These are phyloP conservation scores for Pichia heedii DNA, from an alignment of 805 yeast genomes.

Conservation along the genomic window DNA sequence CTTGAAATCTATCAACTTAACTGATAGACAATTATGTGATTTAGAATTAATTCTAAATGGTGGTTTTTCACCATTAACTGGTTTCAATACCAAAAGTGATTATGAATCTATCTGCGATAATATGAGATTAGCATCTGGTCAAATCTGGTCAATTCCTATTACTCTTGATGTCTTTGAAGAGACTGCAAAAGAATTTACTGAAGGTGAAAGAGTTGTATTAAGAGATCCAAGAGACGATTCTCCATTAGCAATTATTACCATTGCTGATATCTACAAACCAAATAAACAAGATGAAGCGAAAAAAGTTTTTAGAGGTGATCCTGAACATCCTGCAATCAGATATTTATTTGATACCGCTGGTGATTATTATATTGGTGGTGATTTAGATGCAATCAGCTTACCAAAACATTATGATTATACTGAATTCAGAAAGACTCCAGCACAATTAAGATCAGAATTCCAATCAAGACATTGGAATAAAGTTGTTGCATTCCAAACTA, in stretches of 20 bases:
- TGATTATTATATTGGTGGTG: conserved; percentile 83
- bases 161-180: conserved; percentile 63
- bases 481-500: conserved; percentile 94
- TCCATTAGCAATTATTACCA: conserved; percentile 72
- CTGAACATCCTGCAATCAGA: conserved; percentile 88
- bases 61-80: conserved; percentile 81
- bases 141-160: conserved; percentile 89
- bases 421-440: conserved; percentile 80
- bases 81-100: conserved; percentile 59
- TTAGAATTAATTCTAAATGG: conserved; percentile 86
- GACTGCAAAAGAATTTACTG: conserved; percentile 36
- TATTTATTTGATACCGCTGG: conserved; percentile 69
- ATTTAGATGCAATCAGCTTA: conserved; percentile 69
- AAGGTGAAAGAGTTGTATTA: conserved; percentile 60
- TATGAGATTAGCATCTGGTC: conserved; percentile 64
- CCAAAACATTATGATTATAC: conserved; percentile 89
- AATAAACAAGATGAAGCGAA: conserved; percentile 73
- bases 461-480: conserved; percentile 71
- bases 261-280: conserved; percentile 73
- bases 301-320: conserved; percentile 90
- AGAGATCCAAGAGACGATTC: conserved; percentile 75
- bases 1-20: conserved; percentile 43
- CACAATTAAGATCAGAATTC: conserved; percentile 82
- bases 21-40: conserved; percentile 89
- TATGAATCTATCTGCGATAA: conserved; percentile 59